A percentile compares a stretch with the other conserved stretches of the same genome.
These are phyloP conservation scores for Adansonia gregorii DNA, from an alignment of 441 rosid genomes.

Conservation along the genomic window DNA sequence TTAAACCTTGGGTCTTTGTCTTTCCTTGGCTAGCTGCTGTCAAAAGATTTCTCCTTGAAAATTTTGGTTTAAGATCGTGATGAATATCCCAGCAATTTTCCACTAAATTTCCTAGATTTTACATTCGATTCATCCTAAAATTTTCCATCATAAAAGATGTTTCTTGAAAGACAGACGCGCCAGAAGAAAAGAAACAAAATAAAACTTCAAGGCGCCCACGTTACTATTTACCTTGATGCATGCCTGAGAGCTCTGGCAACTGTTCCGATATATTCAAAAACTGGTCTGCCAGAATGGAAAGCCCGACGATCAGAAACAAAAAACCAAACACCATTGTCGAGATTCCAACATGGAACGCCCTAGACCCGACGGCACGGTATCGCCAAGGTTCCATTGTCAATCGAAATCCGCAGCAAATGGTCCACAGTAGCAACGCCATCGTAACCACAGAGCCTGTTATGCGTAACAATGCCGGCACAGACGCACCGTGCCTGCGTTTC, in stretches of 20 bases:
- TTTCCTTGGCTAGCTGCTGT: not conserved
- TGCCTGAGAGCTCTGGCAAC: constrained; percentile 29
- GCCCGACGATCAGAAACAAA: constrained; percentile 34
- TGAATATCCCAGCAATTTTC: not conserved
- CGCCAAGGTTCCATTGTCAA: constrained; percentile 36
- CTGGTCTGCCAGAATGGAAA: constrained; percentile 37
- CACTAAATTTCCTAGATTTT: too few relatives aligned
- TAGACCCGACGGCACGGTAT: constrained; percentile 22
- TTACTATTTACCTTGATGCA: constrained; percentile 27
- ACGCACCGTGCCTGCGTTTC: constrained; percentile 8
- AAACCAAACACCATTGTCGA: constrained; percentile 33
- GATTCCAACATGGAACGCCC: constrained; percentile 40
- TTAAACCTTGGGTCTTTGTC: not conserved
- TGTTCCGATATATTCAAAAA: constrained; percentile 38
- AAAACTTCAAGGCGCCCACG: not conserved
- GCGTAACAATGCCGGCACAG: constrained; percentile 11
- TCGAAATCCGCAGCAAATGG: constrained; percentile 35
- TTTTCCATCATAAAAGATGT: not conserved
- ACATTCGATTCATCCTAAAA: not conserved
- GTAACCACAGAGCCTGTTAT: constrained; percentile 27
- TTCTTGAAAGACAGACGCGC: not conserved
- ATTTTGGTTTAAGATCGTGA: not conserved
- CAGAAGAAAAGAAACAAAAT: not conserved
- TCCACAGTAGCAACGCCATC: constrained; percentile 35
- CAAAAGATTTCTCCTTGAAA: not conserved